phyloP scores from a whole-genome alignment of 2,329 filamentous ascomycete species.

The Cladosporium colombiae region DNA sequence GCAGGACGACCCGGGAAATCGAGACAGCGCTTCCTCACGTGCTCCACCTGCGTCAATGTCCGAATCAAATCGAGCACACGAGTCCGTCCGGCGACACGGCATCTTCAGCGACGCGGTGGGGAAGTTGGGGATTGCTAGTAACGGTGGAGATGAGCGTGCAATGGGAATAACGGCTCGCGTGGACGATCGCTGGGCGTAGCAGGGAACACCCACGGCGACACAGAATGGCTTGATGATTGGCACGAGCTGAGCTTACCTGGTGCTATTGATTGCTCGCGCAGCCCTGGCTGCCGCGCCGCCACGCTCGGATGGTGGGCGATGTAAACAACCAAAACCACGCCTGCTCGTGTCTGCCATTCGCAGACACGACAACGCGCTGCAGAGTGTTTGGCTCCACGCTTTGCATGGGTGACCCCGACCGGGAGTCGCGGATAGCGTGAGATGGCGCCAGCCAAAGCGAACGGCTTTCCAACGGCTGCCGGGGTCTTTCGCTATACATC shows the following conservation, averaged over 20 bases:
- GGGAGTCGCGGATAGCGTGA: slow-evolving; percentile 17
- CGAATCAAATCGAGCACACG: slow-evolving; percentile 15
- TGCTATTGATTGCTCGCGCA: slow-evolving; percentile 11
- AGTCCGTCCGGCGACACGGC: slow-evolving; percentile 6
- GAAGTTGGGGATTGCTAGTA: slow-evolving; percentile 14
- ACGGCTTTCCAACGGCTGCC: slow-evolving; percentile 13
- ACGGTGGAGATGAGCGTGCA: slow-evolving; percentile 8
- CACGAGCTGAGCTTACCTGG: slow-evolving; percentile 13
- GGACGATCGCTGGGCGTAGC: background rate
- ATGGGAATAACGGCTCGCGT: slow-evolving; percentile 14
- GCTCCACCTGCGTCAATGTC: slow-evolving; percentile 18
- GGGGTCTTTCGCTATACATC: background rate
- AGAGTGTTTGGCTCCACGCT: slow-evolving; percentile 17
- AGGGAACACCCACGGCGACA: slow-evolving; percentile 16
- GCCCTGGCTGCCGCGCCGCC: slow-evolving; percentile 10
- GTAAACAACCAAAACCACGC: slow-evolving; percentile 12
- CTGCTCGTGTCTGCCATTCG: slow-evolving; percentile 11
- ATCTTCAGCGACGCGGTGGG: slow-evolving; percentile 16
- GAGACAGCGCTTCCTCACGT: slow-evolving; percentile 18
- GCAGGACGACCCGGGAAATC: slow-evolving; percentile 16
- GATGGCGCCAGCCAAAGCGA: slow-evolving; percentile 11
- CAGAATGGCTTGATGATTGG: background rate
- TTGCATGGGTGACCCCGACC: slow-evolving; percentile 15
- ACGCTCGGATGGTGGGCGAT: background rate
- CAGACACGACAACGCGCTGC: slow-evolving; percentile 16